These are phyloP conservation scores for Vigna nakashimae DNA, from an alignment of 306 rosid species.

Conservation along the genomic window DNA sequence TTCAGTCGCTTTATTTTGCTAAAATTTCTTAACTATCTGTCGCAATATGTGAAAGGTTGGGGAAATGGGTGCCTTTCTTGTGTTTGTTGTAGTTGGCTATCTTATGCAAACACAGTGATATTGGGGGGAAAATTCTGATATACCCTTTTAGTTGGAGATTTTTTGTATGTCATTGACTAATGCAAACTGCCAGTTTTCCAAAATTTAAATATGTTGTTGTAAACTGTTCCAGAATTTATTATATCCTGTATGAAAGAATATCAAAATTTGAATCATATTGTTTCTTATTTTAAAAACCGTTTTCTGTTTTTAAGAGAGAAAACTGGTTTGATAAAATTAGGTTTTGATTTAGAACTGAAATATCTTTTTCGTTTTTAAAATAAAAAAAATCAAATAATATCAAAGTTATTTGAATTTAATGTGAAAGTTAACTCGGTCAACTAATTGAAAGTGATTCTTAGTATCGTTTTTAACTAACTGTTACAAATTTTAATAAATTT, in stretches of 20 bases:
- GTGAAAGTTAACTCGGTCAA: neutral
- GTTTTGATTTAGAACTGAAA: neutral
- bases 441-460: neutral
- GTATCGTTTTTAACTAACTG: neutral
- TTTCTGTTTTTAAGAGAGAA: neutral
- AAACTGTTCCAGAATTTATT: neutral
- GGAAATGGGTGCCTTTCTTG: neutral
- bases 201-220: neutral
- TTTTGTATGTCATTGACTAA: constrained; percentile 6
- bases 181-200: neutral
- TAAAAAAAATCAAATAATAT: neutral
- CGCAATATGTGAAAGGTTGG: constrained; percentile 9
- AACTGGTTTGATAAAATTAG: neutral
- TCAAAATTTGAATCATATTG: neutral
- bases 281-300: neutral
- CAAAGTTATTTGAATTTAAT: neutral
- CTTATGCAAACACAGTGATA: constrained; percentile 2
- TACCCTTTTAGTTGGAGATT: neutral
- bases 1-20: neutral
- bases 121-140: neutral
- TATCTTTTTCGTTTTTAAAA: neutral
- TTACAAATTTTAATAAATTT: neutral
- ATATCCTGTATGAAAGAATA: neutral
- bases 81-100: neutral
- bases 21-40: neutral